A percentile compares a stretch with the other conserved stretches of the same genome.
phyloP scores from a whole-genome alignment of 306 rosid genomes.

The Pterocarpus santalinus region DNA sequence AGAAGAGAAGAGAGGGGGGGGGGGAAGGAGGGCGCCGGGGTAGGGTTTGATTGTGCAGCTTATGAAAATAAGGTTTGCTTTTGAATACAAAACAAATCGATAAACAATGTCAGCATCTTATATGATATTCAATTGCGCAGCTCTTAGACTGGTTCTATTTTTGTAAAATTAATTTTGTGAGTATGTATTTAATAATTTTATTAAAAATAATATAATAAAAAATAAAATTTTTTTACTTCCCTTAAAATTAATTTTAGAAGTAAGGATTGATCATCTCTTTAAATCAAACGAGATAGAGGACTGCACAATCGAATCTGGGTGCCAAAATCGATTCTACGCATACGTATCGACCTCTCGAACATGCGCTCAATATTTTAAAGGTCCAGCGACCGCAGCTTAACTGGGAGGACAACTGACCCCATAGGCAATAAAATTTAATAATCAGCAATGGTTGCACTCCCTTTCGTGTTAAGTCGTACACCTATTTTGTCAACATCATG shows the following conservation, averaged over 20 bases:
- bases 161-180: not conserved
- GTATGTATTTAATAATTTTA: too few relatives aligned
- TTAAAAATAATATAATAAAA: too few relatives aligned
- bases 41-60: too few relatives aligned
- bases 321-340: too few relatives aligned
- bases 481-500: conserved; percentile 3
- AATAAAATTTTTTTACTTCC: too few relatives aligned
- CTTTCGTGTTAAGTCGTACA: conserved; percentile 27
- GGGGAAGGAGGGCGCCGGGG: too few relatives aligned
- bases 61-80: not conserved
- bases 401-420: conserved; percentile 31
- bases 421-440: conserved; percentile 19
- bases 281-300: too few relatives aligned
- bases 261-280: too few relatives aligned
- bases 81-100: conserved; percentile 8
- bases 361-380: not conserved
- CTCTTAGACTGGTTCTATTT: not conserved
- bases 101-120: not conserved
- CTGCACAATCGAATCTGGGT: too few relatives aligned
- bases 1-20: too few relatives aligned
- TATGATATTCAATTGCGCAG: not conserved
- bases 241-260: too few relatives aligned
- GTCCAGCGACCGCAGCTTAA: conserved; percentile 24
- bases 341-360: too few relatives aligned
- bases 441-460: conserved; percentile 42